Conservation (phyloP, 768 basidiomycete species). For the Lyophyllum shimeji region DNA sequence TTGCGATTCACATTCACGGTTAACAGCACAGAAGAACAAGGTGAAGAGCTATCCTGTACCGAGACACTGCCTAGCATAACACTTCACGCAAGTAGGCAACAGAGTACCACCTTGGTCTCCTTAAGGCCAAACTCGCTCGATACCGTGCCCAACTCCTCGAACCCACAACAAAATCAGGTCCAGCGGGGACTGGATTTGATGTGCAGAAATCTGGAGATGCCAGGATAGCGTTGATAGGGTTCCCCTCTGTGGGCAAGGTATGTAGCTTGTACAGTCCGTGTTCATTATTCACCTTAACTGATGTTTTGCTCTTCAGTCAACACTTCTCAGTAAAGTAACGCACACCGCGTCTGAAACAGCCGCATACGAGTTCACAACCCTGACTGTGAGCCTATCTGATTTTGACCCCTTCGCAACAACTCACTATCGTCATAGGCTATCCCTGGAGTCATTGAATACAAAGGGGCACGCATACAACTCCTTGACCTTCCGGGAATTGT, state of each 20-base stretch:
- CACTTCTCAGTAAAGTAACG: constrained; percentile 87
- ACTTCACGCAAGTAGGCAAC: constrained; percentile 62
- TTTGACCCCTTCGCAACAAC: constrained; percentile 3
- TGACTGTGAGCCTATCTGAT: constrained; percentile 53
- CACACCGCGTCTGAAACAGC: constrained; percentile 88
- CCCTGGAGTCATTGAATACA: constrained; percentile 95
- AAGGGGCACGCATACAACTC: constrained; percentile 89
- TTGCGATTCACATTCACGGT: constrained; percentile 3
- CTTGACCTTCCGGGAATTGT: constrained; percentile 96
- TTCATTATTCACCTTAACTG: not conserved
- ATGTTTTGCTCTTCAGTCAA: constrained; percentile 56
- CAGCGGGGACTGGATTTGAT: constrained; percentile 83
- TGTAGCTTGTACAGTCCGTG: not conserved
- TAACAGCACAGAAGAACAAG: constrained; percentile 92
- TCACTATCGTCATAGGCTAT: constrained; percentile 62
- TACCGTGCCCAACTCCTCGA: constrained; percentile 96
- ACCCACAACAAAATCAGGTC: constrained; percentile 80
- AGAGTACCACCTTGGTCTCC: constrained; percentile 89
- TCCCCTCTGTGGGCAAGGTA: constrained; percentile 93
- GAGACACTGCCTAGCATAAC: constrained; percentile 9
- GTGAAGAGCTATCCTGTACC: constrained; percentile 33
- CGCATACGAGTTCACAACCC: constrained; percentile 94
- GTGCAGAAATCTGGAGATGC: constrained; percentile 85
- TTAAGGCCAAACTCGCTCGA: constrained; percentile 93
- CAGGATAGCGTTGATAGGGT: constrained; percentile 89